Percentiles rank a stretch among this genome's conserved stretches.
Evolutionary conservation across 1,284 basidiomycete genomes (phyloP).

Genomic region (Moniliophthora roreri): DNA sequence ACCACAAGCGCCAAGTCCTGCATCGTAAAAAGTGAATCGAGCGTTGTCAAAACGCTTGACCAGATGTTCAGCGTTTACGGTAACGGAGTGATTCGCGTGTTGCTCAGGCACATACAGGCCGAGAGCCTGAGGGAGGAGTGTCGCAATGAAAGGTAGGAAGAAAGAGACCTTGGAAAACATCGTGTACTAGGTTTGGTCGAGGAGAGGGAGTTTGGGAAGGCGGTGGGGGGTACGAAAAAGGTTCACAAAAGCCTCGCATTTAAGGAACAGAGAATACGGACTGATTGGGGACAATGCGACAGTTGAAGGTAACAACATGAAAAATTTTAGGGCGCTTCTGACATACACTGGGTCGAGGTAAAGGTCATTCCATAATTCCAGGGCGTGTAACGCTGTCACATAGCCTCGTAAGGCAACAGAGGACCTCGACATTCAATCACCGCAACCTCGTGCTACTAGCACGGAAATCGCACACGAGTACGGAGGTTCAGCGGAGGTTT

Average conservation of each 20-base stretch:
- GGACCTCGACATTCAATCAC: no score
- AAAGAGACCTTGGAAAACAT: neutral
- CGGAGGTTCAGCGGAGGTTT: no score
- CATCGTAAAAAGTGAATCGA: constrained; percentile 51
- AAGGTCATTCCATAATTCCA: neutral
- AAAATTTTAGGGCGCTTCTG: neutral
- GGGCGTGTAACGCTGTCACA: neutral
- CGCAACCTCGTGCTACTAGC: no score
- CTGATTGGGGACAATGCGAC: neutral
- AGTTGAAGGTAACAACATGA: neutral
- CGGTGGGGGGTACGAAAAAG: neutral
- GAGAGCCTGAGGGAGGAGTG: neutral
- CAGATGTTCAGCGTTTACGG: constrained; percentile 17
- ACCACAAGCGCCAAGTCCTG: constrained; percentile 51
- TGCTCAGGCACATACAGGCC: neutral
- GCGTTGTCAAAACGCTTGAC: constrained; percentile 31
- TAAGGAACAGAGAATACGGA: neutral
- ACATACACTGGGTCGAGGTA: neutral
- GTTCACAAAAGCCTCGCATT: neutral
- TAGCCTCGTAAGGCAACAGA: no score
- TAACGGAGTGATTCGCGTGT: constrained; percentile 1
- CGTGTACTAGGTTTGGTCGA: neutral
- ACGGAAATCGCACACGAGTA: no score
- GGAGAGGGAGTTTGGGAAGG: neutral
- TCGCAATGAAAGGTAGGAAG: neutral